A percentile compares a stretch with the other conserved stretches of the same genome.
These are phyloP conservation scores for Aureobasidium sp. DNA, from an alignment of 2,329 filamentous ascomycete genomes.

Conservation along the genomic window DNA sequence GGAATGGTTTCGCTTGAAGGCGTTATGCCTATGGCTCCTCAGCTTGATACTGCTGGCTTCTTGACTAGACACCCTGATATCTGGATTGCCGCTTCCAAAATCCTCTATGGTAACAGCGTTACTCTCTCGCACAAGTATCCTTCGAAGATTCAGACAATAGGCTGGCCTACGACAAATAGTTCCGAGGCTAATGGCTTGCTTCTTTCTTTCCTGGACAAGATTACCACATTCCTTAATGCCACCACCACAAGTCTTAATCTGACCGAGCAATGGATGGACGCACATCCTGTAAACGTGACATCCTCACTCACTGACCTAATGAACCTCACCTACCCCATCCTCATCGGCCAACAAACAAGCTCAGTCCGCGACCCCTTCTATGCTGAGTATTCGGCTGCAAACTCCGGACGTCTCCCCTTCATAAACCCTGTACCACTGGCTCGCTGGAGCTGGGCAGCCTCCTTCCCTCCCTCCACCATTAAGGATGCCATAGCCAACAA, in stretches of 20 bases:
- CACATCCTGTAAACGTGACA: slow-evolving; percentile 23
- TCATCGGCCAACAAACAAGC: slow-evolving; percentile 40
- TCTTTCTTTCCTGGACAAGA: slow-evolving; percentile 34
- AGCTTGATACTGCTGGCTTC: slow-evolving; percentile 40
- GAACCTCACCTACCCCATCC: slow-evolving; percentile 36
- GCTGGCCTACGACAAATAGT: slow-evolving; percentile 32
- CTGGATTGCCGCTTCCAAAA: slow-evolving; percentile 36
- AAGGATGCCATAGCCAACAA: slow-evolving; percentile 41
- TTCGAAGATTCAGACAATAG: slow-evolving; percentile 31
- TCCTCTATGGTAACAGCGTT: slow-evolving; percentile 37
- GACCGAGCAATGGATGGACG: slow-evolving; percentile 27
- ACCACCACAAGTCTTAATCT: slow-evolving; percentile 30
- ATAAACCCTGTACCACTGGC: slow-evolving; percentile 41
- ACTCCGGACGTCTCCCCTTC: slow-evolving; percentile 39
- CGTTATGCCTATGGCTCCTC: slow-evolving; percentile 40
- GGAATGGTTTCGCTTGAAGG: slow-evolving; percentile 38
- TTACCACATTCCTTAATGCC: slow-evolving; percentile 34
- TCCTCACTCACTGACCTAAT: slow-evolving; percentile 29
- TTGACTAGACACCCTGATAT: slow-evolving; percentile 36
- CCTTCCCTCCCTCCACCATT: slow-evolving; percentile 28
- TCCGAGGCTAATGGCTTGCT: slow-evolving; percentile 31
- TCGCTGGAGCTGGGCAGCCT: slow-evolving; percentile 41
- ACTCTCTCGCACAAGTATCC: slow-evolving; percentile 34
- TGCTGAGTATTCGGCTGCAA: slow-evolving; percentile 37
- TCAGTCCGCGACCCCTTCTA: slow-evolving; percentile 42